phyloP scores from a whole-genome alignment of 2,329 filamentous ascomycete species.

The Phyllosticta ampelicida region DNA sequence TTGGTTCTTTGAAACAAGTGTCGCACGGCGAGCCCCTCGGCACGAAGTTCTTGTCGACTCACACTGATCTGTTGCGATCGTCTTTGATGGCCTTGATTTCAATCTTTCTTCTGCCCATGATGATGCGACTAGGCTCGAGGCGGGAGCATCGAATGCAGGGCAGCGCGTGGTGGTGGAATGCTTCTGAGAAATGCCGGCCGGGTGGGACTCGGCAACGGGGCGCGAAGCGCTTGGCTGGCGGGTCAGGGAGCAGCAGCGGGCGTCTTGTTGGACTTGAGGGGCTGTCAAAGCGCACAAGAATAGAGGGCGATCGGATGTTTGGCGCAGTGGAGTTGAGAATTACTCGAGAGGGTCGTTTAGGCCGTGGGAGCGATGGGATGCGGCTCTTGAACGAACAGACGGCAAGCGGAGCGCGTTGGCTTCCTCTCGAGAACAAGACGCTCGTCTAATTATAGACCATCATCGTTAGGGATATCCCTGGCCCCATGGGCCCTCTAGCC shows the following conservation, averaged over 20 bases:
- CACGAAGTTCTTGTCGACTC: conserved; percentile 36
- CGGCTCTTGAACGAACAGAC: conserved; percentile 8
- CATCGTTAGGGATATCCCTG: background rate
- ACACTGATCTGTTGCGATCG: conserved; percentile 96
- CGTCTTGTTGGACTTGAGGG: conserved; percentile 4
- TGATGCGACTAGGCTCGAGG: conserved; percentile 11
- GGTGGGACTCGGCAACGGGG: conserved; percentile 1
- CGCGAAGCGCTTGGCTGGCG: conserved; percentile 6
- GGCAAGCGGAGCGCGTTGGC: conserved; percentile 3
- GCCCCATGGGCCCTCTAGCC: background rate
- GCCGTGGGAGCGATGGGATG: conserved; percentile 1
- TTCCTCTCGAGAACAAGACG: background rate
- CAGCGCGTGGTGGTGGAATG: conserved; percentile 2
- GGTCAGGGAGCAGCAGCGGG: background rate
- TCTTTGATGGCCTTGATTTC: conserved; percentile 99
- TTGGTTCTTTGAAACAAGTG: conserved; percentile 14
- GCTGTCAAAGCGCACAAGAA: background rate
- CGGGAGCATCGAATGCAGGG: conserved; percentile 6
- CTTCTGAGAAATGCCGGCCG: background rate
- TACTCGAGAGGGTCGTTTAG: background rate
- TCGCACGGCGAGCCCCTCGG: background rate
- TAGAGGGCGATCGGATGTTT: background rate
- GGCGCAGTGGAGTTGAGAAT: background rate
- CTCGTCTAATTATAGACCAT: conserved; percentile 1
- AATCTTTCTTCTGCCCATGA: conserved; percentile 97